phyloP scores from a whole-genome alignment of 441 rosid species.

The Gossypium lobatum region DNA sequence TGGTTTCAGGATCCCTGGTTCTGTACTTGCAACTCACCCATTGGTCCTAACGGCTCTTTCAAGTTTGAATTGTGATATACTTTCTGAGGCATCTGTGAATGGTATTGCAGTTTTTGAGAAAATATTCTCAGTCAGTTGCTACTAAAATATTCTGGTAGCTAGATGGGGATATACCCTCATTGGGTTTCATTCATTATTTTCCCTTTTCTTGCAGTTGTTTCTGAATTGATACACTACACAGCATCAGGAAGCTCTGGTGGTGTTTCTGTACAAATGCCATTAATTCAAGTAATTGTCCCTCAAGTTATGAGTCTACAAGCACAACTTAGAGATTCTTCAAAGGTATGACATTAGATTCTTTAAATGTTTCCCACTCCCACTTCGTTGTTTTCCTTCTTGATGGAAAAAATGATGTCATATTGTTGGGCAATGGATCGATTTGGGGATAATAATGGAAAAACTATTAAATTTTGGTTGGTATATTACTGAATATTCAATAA shows the following conservation, averaged over 20 bases:
- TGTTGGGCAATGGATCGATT: neutral
- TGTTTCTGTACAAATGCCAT: conserved; percentile 70
- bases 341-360: conserved; percentile 40
- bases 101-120: conserved; percentile 43
- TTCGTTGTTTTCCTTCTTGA: neutral
- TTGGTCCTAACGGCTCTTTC: conserved; percentile 86
- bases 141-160: neutral
- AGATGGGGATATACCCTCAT: neutral
- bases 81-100: conserved; percentile 96
- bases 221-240: conserved; percentile 90
- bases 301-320: conserved; percentile 79
- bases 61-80: conserved; percentile 78
- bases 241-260: conserved; percentile 78
- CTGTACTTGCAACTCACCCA: conserved; percentile 86
- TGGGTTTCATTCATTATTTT: conserved; percentile 8
- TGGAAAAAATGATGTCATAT: neutral
- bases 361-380: neutral
- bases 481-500: neutral
- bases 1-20: conserved; percentile 81
- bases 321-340: conserved; percentile 78
- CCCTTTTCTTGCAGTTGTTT: conserved; percentile 57
- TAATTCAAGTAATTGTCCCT: conserved; percentile 92
- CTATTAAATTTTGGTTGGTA: neutral
- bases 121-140: conserved; percentile 13
- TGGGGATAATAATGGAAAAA: neutral